These are phyloP conservation scores for Cenchrus americanus DNA, from an alignment of 176 grass and related monocot species.

Conservation along the genomic window DNA sequence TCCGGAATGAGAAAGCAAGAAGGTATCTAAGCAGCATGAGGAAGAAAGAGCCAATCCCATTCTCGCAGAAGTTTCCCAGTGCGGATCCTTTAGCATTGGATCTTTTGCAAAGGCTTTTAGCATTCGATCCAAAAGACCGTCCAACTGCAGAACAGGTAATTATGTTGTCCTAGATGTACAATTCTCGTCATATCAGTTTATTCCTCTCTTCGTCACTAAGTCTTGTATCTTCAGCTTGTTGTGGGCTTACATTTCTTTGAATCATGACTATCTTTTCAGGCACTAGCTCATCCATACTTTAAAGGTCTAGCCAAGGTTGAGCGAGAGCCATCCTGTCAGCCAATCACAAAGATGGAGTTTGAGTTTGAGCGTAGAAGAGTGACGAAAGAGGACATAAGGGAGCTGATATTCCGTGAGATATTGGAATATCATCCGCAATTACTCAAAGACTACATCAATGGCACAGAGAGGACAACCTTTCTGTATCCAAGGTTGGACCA, in stretches of 20 bases:
- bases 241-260: constrained; percentile 26
- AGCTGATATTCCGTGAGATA: constrained; percentile 95
- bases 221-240: constrained; percentile 13
- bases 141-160: constrained; percentile 90
- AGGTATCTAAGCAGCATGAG: constrained; percentile 93
- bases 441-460: constrained; percentile 92
- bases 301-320: constrained; percentile 89
- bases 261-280: constrained; percentile 44
- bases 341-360: constrained; percentile 97
- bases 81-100: constrained; percentile 86
- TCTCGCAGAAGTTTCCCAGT: constrained; percentile 90
- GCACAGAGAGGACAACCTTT: constrained; percentile 94
- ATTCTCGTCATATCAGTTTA: background rate
- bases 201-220: background rate
- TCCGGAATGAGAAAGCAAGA: constrained; percentile 98
- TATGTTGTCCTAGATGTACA: constrained; percentile 7
- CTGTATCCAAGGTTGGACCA: constrained; percentile 84
- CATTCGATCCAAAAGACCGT: constrained; percentile 96
- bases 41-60: constrained; percentile 84
- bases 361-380: constrained; percentile 96
- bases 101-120: constrained; percentile 88
- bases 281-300: constrained; percentile 91
- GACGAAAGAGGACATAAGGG: constrained; percentile 93
- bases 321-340: constrained; percentile 93
- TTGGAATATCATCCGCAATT: constrained; percentile 96